phyloP scores from a whole-genome alignment of 1,284 basidiomycete genomes.

The Cryptococcus floricola region DNA sequence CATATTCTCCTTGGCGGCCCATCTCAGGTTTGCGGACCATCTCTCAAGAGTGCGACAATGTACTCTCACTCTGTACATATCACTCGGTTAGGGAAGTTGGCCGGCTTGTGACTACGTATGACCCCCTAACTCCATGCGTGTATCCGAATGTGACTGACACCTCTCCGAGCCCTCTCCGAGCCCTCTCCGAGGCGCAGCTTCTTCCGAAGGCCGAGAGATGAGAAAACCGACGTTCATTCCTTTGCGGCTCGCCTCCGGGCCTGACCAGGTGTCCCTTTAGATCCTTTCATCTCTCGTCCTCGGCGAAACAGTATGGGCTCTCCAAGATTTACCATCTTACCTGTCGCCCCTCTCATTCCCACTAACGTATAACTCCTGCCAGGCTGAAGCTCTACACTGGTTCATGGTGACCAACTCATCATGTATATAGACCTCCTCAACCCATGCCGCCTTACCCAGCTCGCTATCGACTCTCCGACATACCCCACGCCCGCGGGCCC shows the following conservation, averaged over 20 bases:
- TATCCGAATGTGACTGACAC: too few relatives aligned
- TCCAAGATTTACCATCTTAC: not conserved
- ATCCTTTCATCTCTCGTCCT: not conserved
- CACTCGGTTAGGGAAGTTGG: too few relatives aligned
- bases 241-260: not conserved
- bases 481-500: not conserved
- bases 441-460: not conserved
- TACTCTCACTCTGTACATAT: too few relatives aligned
- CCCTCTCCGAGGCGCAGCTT: too few relatives aligned
- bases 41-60: too few relatives aligned
- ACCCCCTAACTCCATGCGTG: too few relatives aligned
- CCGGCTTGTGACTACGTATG: too few relatives aligned
- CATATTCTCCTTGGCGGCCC: too few relatives aligned
- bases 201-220: too few relatives aligned
- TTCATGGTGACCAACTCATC: not conserved
- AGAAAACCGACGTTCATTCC: too few relatives aligned
- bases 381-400: not conserved
- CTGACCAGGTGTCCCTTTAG: not conserved
- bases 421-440: not conserved
- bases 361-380: not conserved
- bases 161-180: too few relatives aligned
- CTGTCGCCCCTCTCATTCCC: not conserved
- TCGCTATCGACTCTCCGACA: not conserved
- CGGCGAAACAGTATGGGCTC: not conserved
- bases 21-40: too few relatives aligned